Base-by-base conservation (phyloP, 2,329 filamentous ascomycete genomes). In the Orbilia javanica region DNA sequence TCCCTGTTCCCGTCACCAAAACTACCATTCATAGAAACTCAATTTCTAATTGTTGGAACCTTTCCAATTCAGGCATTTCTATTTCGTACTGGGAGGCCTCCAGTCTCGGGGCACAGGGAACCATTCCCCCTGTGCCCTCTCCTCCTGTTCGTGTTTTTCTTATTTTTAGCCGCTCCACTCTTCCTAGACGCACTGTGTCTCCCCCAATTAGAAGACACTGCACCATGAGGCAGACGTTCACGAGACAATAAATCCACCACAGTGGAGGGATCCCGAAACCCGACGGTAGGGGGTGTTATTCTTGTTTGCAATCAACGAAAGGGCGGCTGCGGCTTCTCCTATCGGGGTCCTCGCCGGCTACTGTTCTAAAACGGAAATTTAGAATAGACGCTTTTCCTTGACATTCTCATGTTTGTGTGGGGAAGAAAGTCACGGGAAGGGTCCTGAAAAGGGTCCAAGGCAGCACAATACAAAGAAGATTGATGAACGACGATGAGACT, bases 41-140 rank as follows among this genome's bases (percentile, higher is more conserved):
- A 27, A 65, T 63, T 71, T 64, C 73, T 34, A 27, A 52, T 36
- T 50, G 29, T 52, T 62, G 13, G 39, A 60, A 66, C 73, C 20
- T 77, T 77, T 57, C 73, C 66, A 53, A 18, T 66, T 77, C 22
- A 27, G 73, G 73, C 50, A 60, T 27, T 70, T 55, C 55, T 57
- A 71, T 77, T 67, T 65, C 57, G 64, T 55, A 34, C 53, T 55
- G 44, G 65, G 48, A n/a, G 29, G 18, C 52, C 50, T 39, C 48
- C 60, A 67, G 73, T 77, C 66, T 77, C 73, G 73, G 73, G 73
- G 73, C 73, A 71, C 73, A 69, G 66, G 73, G 73, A 77, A 67
- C 4, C 8, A 42, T 66, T 70, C 72, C 66, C 73, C 73, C 60
- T 66, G 69, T 66, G 62, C 60, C 55, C 57, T 48, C 11, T 36